Evolutionary conservation across 352 stramenopile genomes (phyloP), one percentile per base, ranked within the genome.

Genomic region (Pythium phragmiticola): DNA sequence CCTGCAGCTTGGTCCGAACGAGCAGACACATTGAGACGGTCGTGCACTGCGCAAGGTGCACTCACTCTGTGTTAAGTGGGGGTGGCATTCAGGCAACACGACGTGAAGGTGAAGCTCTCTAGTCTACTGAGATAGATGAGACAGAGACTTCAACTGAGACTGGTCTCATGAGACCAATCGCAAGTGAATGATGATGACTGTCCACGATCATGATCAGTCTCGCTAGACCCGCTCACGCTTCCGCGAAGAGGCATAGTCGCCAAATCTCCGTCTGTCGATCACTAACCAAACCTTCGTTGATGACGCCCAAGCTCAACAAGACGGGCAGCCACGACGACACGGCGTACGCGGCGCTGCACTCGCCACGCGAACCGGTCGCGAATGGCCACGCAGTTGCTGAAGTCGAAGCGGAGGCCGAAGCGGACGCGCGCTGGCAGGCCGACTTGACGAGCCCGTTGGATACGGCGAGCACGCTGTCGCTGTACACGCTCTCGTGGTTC

Each of bases 401-500:
- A 34, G 46, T 16, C 9, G 21, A 45, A 36, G 34, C 39, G 8
- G 19, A 49, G 30, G 46, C 26, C n/a, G 34, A 45, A 13, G 60
- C 56, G 2, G 60, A 66, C 37, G 39, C 45, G 26, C 50, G 50
- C 33, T 59, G 50, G 60, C 47, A 23, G 19, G 39, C 39, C 36
- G 33, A 56, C 36, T 33, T 56, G 50, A 46, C 41, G 41, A 61
- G 37, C 23, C 65, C 65, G 47, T 47, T 72, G 8, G 59, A 64
- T 11, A 16, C 19, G 12, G 65, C 59, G 2, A 21, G 28, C 14
- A 58, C 50, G 58, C 43, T 63, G 34, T 72, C 65, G 26, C 37
- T 65, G 58, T 42, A 63, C 54, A 72, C 65, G 42, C 36, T 72
- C 30, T 66, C 52, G 65, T 72, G 65, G 65, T 37, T 72, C 23